Conservation (phyloP, 108 stramenopile species). For the Cyclostephanos tholiformis region DNA sequence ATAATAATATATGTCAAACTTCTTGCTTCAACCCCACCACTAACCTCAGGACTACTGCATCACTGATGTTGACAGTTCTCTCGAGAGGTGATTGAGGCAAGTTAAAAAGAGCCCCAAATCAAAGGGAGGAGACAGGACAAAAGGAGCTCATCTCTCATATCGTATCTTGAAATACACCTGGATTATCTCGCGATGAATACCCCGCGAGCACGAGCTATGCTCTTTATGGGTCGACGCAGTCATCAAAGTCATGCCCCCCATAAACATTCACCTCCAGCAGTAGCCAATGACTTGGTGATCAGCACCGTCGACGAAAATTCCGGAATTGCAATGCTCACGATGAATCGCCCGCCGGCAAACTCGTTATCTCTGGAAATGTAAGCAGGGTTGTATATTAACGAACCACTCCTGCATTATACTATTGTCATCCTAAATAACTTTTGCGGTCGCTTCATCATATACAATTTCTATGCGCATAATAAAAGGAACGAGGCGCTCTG, state of each 20-base stretch:
- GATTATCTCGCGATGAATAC: neutral
- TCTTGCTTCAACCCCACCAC: too few species aligned
- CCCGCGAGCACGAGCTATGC: neutral
- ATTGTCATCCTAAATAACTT: neutral
- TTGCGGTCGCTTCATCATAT: neutral
- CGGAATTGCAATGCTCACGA: constrained; percentile 62
- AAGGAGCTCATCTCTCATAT: too few species aligned
- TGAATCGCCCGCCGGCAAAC: constrained; percentile 86
- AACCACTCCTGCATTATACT: neutral
- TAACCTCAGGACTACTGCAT: too few species aligned
- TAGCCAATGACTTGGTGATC: constrained; percentile 42
- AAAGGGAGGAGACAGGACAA: too few species aligned
- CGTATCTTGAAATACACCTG: neutral
- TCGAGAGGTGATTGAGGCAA: too few species aligned
- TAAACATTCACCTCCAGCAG: constrained; percentile 1
- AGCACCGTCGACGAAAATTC: constrained; percentile 51
- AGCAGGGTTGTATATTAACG: constrained; percentile 15
- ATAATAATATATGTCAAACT: too few species aligned
- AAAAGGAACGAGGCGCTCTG: constrained; percentile 66
- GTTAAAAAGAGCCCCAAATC: too few species aligned
- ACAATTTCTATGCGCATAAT: neutral
- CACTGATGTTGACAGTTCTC: too few species aligned
- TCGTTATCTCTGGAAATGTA: constrained; percentile 82
- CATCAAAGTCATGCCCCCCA: neutral
- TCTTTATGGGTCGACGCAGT: neutral